These are phyloP conservation scores for Cercophora sp. DNA, from an alignment of 495 filamentous ascomycete genomes.

Conservation along the genomic window DNA sequence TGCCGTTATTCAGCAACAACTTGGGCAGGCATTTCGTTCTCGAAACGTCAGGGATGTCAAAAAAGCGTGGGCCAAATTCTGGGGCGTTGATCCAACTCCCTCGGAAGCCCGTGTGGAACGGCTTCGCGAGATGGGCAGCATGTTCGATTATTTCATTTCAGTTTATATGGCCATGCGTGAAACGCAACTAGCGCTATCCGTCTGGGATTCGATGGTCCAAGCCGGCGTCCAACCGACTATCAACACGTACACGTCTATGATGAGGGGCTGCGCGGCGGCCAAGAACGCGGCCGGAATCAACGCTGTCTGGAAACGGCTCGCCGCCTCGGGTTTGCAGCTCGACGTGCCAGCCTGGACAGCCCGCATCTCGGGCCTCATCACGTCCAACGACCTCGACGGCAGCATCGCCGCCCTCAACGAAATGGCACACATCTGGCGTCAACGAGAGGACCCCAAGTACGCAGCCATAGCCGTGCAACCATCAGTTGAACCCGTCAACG, in stretches of 20 bases:
- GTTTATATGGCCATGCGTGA: conserved; percentile 47
- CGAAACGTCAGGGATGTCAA: conserved; percentile 19
- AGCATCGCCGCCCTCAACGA: conserved; percentile 57
- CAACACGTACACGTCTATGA: conserved; percentile 60
- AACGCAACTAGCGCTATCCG: conserved; percentile 47
- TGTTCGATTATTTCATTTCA: conserved; percentile 56
- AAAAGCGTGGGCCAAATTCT: conserved; percentile 29
- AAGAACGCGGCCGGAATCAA: conserved; percentile 48
- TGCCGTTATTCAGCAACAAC: conserved; percentile 8
- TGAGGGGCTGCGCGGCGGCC: conserved; percentile 51
- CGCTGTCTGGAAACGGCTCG: conserved; percentile 56
- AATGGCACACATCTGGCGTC: conserved; percentile 54
- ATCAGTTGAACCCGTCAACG: conserved; percentile 59
- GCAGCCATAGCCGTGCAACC: conserved; percentile 48
- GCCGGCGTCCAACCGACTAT: conserved; percentile 48
- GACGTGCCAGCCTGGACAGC: conserved; percentile 59
- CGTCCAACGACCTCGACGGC: conserved; percentile 37
- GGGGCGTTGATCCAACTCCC: conserved; percentile 21
- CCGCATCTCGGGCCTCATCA: conserved; percentile 57
- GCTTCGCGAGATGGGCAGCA: conserved; percentile 21
- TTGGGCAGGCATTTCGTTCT: conserved; percentile 17
- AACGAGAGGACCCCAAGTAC: conserved; percentile 25
- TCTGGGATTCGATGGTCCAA: conserved; percentile 57
- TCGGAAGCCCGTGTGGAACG: conserved; percentile 14
- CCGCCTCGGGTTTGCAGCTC: conserved; percentile 46